Evolutionary conservation across 352 stramenopile species (phyloP).

Genomic region (Detonula confervacea): DNA sequence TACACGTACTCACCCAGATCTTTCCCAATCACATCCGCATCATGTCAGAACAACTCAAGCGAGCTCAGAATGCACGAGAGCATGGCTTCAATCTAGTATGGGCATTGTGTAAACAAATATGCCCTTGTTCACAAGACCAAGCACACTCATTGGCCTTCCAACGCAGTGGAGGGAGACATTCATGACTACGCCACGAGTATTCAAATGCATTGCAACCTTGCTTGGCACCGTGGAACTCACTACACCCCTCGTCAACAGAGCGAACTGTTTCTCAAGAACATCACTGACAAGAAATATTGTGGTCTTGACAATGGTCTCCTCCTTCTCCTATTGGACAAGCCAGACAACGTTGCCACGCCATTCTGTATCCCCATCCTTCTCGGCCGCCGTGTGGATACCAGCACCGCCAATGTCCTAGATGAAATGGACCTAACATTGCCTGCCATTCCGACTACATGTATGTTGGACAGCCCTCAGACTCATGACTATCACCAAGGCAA

Average conservation of each 20-base stretch:
- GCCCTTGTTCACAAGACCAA: background rate
- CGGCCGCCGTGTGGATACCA: too few species aligned
- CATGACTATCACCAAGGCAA: too few species aligned
- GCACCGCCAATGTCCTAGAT: too few species aligned
- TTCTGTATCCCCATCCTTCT: too few species aligned
- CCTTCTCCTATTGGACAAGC: too few species aligned
- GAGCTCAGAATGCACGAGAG: background rate
- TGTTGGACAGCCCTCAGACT: too few species aligned
- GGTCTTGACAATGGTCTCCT: too few species aligned
- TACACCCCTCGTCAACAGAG: background rate
- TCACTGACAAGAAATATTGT: too few species aligned
- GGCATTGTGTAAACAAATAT: background rate
- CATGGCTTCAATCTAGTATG: background rate
- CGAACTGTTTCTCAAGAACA: too few species aligned
- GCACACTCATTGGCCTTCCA: background rate
- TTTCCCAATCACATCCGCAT: background rate
- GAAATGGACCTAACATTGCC: too few species aligned
- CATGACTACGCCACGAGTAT: background rate
- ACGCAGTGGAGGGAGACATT: background rate
- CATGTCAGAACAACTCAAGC: background rate
- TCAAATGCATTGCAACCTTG: background rate
- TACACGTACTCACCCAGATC: background rate
- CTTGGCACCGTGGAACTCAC: background rate
- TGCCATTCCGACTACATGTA: too few species aligned
- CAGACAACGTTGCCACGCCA: too few species aligned